phyloP scores from a whole-genome alignment of 495 filamentous ascomycete species.

The Gamarada debralockiae region DNA sequence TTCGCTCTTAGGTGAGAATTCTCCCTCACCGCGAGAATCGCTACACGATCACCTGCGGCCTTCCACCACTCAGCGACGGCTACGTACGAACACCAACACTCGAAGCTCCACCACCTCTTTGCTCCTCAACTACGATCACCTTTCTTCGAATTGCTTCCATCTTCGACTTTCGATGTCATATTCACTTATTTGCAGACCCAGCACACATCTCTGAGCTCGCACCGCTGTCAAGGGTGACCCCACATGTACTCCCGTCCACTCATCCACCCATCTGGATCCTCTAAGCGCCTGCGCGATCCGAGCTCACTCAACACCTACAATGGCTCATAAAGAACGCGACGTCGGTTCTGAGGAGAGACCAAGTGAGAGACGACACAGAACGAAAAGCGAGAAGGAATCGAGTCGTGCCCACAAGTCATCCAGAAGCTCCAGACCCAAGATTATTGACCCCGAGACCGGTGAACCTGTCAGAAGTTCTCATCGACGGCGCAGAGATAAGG shows the following conservation, averaged over 20 bases:
- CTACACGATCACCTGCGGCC: no score
- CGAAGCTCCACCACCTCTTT: not conserved
- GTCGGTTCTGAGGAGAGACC: constrained; percentile 18
- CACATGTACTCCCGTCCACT: not conserved
- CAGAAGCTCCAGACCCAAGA: constrained; percentile 21
- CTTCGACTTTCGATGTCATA: not conserved
- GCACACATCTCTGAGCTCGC: not conserved
- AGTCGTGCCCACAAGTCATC: constrained; percentile 25
- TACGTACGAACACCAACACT: no score
- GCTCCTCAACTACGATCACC: not conserved
- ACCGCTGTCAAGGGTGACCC: constrained; percentile 1
- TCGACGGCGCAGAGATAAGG: constrained; percentile 20
- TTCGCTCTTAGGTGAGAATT: no score
- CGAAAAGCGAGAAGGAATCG: constrained; percentile 24
- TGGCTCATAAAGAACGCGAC: constrained; percentile 21
- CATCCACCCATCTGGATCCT: constrained; percentile 3
- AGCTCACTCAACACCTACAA: constrained; percentile 10
- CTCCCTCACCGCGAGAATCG: no score
- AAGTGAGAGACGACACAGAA: constrained; percentile 23
- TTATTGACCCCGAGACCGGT: constrained; percentile 25
- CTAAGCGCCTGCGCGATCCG: constrained; percentile 19
- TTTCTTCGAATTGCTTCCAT: not conserved
- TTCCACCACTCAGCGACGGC: no score
- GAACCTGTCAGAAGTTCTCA: constrained; percentile 19
- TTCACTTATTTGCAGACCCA: not conserved